These are phyloP conservation scores for Coix lacrymajobi DNA, from an alignment of 176 grass and related monocot genomes.

Conservation along the genomic window DNA sequence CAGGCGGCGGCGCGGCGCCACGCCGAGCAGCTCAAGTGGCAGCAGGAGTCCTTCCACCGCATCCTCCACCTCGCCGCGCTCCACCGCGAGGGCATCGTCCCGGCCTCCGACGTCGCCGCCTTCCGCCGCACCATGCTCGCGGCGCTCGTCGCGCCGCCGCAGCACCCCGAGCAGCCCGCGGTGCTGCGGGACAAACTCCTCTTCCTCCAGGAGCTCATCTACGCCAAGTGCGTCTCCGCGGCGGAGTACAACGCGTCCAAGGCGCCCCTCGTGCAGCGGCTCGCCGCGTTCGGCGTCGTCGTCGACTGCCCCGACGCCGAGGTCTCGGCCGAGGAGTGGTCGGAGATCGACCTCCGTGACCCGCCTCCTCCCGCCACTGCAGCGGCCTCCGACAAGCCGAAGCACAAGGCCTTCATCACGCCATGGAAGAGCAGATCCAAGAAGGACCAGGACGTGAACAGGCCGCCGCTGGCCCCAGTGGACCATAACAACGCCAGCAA, in stretches of 20 bases:
- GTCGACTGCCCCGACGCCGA: slow-evolving; percentile 66
- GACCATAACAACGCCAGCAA: slow-evolving; percentile 36
- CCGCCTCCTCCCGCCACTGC: slow-evolving; percentile 3
- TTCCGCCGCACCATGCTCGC: slow-evolving; percentile 69
- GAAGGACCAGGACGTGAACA: slow-evolving; percentile 32
- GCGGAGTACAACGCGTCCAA: slow-evolving; percentile 85
- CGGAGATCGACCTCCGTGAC: slow-evolving; percentile 83
- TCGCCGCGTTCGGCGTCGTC: slow-evolving; percentile 65
- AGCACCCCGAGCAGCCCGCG: slow-evolving; percentile 43
- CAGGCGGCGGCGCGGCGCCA: slow-evolving; percentile 60
- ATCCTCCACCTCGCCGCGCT: slow-evolving; percentile 83
- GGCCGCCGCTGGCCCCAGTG: slow-evolving; percentile 32
- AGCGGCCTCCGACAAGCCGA: slow-evolving; percentile 37
- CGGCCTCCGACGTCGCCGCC: slow-evolving; percentile 57
- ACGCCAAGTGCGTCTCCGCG: slow-evolving; percentile 69
- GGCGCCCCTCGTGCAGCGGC: slow-evolving; percentile 64
- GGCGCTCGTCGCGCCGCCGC: slow-evolving; percentile 41
- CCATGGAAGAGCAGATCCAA: slow-evolving; percentile 60
- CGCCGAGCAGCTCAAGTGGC: slow-evolving; percentile 83
- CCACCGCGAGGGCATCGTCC: slow-evolving; percentile 83
- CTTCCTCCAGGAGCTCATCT: slow-evolving; percentile 93
- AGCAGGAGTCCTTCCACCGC: slow-evolving; percentile 93
- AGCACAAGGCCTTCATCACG: slow-evolving; percentile 62
- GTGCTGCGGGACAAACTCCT: slow-evolving; percentile 82
- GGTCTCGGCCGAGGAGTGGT: slow-evolving; percentile 66